These are phyloP conservation scores for Kodamaea sagamina DNA, from an alignment of 805 yeast species.

Conservation along the genomic window DNA sequence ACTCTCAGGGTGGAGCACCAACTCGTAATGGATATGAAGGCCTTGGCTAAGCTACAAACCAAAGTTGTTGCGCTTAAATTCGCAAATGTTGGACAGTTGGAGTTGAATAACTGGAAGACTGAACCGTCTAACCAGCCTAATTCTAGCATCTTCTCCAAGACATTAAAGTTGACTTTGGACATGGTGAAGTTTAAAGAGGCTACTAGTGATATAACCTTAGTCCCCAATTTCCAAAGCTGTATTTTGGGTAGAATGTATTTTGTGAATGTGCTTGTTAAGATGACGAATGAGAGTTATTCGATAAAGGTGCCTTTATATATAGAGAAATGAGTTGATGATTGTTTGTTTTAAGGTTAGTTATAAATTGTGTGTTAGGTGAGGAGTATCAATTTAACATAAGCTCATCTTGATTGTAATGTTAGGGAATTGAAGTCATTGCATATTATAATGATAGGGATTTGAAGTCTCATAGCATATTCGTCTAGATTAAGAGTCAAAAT, in stretches of 20 bases:
- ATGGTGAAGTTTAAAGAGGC: conserved; percentile 13
- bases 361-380: too few species aligned
- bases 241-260: conserved; percentile 30
- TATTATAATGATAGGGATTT: too few species aligned
- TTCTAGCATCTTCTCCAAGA: conserved; percentile 5
- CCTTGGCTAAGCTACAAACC: conserved; percentile 25
- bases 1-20: conserved; percentile 21
- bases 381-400: too few species aligned
- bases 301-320: conserved; percentile 25
- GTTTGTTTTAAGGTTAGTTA: too few species aligned
- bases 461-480: neutral
- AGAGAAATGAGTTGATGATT: conserved; percentile 7
- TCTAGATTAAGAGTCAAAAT: too few species aligned
- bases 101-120: conserved; percentile 9
- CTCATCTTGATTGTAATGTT: too few species aligned
- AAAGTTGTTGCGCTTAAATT: conserved; percentile 23
- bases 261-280: conserved; percentile 20
- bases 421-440: too few species aligned
- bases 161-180: conserved; percentile 14
- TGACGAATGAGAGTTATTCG: conserved; percentile 22
- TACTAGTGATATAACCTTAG: conserved; percentile 20
- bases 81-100: conserved; percentile 13
- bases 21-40: conserved; percentile 29
- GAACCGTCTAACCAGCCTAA: neutral
- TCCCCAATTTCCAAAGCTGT: conserved; percentile 33